phyloP scores from a whole-genome alignment of 345 rosid species.

The Aquilaria sinensis region DNA sequence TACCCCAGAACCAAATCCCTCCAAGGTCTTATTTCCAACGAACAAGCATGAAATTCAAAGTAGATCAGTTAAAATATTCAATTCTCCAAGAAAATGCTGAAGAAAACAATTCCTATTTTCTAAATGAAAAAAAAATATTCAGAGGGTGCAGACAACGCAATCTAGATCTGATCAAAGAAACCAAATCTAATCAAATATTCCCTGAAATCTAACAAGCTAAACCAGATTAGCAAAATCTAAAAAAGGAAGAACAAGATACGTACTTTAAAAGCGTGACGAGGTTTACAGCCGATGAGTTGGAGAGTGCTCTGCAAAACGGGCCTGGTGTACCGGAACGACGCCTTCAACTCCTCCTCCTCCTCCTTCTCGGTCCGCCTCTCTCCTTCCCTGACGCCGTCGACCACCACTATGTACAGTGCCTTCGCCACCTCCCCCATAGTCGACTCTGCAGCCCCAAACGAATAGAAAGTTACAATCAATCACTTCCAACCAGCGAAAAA shows the following conservation, averaged over 20 bases:
- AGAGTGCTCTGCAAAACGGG: slow-evolving; percentile 89
- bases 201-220: neutral
- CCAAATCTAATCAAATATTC: neutral
- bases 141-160: neutral
- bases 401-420: slow-evolving; percentile 81
- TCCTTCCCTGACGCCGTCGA: slow-evolving; percentile 29
- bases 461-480: slow-evolving; percentile 3
- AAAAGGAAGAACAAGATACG: neutral
- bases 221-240: neutral
- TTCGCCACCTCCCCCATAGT: slow-evolving; percentile 58
- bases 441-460: slow-evolving; percentile 10
- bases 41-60: too few species aligned
- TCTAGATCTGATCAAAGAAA: neutral
- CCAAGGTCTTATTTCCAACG: too few species aligned
- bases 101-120: too few species aligned
- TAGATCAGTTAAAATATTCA: too few species aligned
- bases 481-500: neutral
- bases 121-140: too few species aligned
- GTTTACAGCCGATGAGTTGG: slow-evolving; percentile 97
- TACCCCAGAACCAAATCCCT: too few species aligned
- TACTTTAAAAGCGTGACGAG: slow-evolving; percentile 98
- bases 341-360: slow-evolving; percentile 27
- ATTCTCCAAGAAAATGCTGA: too few species aligned
- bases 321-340: slow-evolving; percentile 78
- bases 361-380: slow-evolving; percentile 18